Evolutionary conservation across 257 asterid genomes (phyloP), one percentile per base, ranked within the genome.

Genomic region (Nicotiana tomentosiformis): DNA sequence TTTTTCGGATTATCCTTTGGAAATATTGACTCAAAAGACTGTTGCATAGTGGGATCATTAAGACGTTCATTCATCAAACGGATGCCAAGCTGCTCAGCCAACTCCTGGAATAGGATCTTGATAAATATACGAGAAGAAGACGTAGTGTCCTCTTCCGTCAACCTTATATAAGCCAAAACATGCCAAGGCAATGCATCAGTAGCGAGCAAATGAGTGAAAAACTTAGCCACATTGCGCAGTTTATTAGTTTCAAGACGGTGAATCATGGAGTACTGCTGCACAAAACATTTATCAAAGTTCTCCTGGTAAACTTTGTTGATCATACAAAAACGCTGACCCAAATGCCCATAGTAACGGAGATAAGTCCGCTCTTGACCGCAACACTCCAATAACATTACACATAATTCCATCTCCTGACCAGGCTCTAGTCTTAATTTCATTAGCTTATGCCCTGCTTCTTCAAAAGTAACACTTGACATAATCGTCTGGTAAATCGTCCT

Each of bases 321-420:
- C 76, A 67, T 30, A 60, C 85, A 81, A 32, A 84, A 51, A 5
- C 56, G 7, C 46, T 84, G 84, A 1, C 82, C 87, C 55, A 84
- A 17, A 11, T 58, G 37, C n/a, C 57, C 67, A 15, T 81, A 62
- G 78, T 81, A 84, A n/a, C 65, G 35, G 77, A 10, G 23, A 66
- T 76, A 55, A 10, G 80, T 81, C 77, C 82, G 66, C 66, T 81
- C 82, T 9, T 80, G 84, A 33, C 74, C 11, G 85, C 83, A 66
- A 62, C 77, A 81, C 2, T 85, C 83, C 51, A 84, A 26, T 37
- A 84, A 32, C 84, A 80, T 61, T 3, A 9, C 33, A 30, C 87
- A 80, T 16, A 84, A 10, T 65, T 80, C 82, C 78, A 80, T 84
- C 80, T 76, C 87, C 30, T 81, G 76, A 53, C 79, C 64, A 53